A percentile compares a stretch with the other conserved stretches of the same genome.
Conservation (phyloP, 2,329 filamentous ascomycete genomes). For the Pseudopyricularia cyperi region DNA sequence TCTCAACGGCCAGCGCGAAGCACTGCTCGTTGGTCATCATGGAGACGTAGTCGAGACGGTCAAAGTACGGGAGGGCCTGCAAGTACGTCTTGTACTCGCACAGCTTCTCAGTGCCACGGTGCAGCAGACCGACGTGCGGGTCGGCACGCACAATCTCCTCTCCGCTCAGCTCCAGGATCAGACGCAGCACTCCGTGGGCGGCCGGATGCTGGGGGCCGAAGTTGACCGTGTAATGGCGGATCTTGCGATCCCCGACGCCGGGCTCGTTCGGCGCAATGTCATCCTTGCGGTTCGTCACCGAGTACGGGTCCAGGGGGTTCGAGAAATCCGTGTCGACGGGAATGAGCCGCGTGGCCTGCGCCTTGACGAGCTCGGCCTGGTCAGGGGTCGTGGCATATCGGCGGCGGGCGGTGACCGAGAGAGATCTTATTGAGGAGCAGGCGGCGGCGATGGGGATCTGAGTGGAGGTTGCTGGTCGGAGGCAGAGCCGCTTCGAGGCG, state of each 20-base stretch:
- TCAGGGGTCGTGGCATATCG: conserved; percentile 45
- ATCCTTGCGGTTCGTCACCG: conserved; percentile 27
- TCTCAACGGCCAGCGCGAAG: conserved; percentile 90
- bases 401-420: conserved; percentile 53
- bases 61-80: conserved; percentile 96
- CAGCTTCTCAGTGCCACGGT: conserved; percentile 96
- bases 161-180: conserved; percentile 95
- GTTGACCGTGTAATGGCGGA: conserved; percentile 98
- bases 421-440: conserved; percentile 31
- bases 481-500: conserved; percentile 50
- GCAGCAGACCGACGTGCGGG: conserved; percentile 90
- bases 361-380: conserved; percentile 37
- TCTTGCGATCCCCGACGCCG: conserved; percentile 56
- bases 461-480: conserved; percentile 24
- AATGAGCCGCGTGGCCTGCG: conserved; percentile 48
- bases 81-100: conserved; percentile 99
- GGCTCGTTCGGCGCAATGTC: conserved; percentile 29
- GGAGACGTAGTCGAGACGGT: conserved; percentile 95
- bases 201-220: conserved; percentile 98
- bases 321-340: conserved; percentile 53
- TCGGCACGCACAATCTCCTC: conserved; percentile 96
- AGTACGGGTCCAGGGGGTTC: conserved; percentile 33
- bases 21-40: conserved; percentile 99
- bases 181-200: conserved; percentile 90
- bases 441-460: conserved; percentile 5